Evolutionary conservation across 495 filamentous ascomycete genomes (phyloP), one percentile per base, ranked within the genome.

Genomic region (Penicillium lagena): DNA sequence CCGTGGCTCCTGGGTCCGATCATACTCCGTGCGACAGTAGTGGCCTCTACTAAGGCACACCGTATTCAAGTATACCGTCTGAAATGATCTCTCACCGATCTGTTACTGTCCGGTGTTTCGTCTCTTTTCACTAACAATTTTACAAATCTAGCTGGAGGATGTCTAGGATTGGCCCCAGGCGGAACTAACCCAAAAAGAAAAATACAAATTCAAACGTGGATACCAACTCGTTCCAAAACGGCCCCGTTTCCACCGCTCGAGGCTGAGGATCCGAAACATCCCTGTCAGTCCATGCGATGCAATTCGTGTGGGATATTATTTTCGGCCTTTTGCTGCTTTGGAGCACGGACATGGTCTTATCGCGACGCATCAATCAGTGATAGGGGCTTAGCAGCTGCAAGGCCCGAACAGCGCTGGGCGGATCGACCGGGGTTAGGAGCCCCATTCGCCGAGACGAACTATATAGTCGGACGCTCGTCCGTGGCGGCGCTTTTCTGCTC

Each of bases 341-440:
- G 22, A 9, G n/a, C 32, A 64, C 65, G 57, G 59, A 60, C 52
- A 47, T 39, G 35, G 39, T 46, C 46, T 47, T 63, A 63, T 65
- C 55, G 47, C 59, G 49, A 60, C 56, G 56, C 22, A 22, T 22
- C 22, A 22, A 22, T 22, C 22, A 22, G 22, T 22, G 22, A 22
- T 22, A 6, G 55, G 58, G 59, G 58, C 62, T 63, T 60, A 64
- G 63, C 60, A 58, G 39, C 46, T 59, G 54, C 49, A 59, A 56
- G 53, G 45, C 48, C 55, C 48, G 33, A 36, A 51, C 13, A 29
- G 31, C 37, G 31, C 27, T 29, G 52, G 58, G 62, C 56, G 60
- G 64, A 60, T 61, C 52, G 49, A 51, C 50, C 45, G 54, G 48
- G 49, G 45, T 44, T 59, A 52, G 43, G 51, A 58, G 55, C 48